Evolutionary conservation across 2,329 filamentous ascomycete genomes (phyloP), one percentile per base, ranked within the genome.

Genomic region (Ophiostoma triangulosporum): DNA sequence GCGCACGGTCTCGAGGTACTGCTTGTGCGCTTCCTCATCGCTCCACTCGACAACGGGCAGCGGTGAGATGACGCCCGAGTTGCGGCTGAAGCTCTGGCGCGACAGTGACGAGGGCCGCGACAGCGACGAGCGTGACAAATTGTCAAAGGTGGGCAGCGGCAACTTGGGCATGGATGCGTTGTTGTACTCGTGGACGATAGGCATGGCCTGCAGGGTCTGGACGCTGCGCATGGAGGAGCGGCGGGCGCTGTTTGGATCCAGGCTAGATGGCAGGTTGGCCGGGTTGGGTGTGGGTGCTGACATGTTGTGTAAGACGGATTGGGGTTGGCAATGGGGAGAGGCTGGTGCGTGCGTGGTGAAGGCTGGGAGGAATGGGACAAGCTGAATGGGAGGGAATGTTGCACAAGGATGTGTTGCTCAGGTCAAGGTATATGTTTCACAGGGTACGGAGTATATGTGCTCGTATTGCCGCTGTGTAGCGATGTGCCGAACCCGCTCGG

Each of bases 51-150:
- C 14, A 6, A 8, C 11, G n/a, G 46, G 27, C 27, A 48, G 14
- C 14, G 43, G 26, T 4, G 17, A 15, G 29, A 31, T 7, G 46
- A 6, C 24, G 46, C 27, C 46, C 29, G 46, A 48, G 29, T 48
- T 31, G 26, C 26, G 46, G 29, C 27, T 31, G 26, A 48, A 48
- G 27, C n/a, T 22, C n/a, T 31, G 46, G 46, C 46, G 26, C 27
- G 24, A 6, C 24, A 26, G 14, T 27, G 45, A 48, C 29, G 38
- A 38, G 35, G 43, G 46, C n/a, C 46, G 46, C 11, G 27, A 32
- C 27, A 48, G 46, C 46, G 46, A 48, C 29, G 46, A 48, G 15
- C 46, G 46, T 29, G 46, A 48, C n/a, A 31, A 8, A n/a, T 48
- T 48, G 46, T 48, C 46, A 48, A 33, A 48, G 27, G 27, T 24